phyloP scores from a whole-genome alignment of 2,329 filamentous ascomycete species.

The Neonectria punicea region DNA sequence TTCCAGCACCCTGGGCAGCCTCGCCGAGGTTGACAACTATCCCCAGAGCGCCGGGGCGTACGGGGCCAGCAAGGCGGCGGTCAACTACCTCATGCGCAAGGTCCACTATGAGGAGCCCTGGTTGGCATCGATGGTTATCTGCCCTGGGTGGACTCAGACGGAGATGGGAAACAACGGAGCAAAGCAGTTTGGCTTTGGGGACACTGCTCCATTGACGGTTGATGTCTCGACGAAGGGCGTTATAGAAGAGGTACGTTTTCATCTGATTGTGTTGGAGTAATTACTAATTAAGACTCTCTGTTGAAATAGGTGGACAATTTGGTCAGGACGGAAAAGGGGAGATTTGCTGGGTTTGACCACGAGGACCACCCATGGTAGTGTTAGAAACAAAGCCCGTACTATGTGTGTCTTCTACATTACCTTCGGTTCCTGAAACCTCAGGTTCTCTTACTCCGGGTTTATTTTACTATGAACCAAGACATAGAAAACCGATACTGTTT shows the following conservation, averaged over 20 bases:
- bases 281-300: background rate
- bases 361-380: background rate
- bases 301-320: background rate
- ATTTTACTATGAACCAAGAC: too few relatives aligned
- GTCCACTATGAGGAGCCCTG: background rate
- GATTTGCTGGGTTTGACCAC: background rate
- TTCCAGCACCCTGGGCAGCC: background rate
- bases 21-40: background rate
- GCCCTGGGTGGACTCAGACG: background rate
- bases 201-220: background rate
- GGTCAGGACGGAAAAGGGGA: background rate
- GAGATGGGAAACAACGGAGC: background rate
- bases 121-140: background rate
- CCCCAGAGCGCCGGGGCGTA: background rate
- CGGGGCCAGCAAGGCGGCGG: background rate
- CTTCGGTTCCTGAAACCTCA: background rate
- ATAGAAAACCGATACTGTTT: too few relatives aligned
- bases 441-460: too few relatives aligned
- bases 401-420: background rate
- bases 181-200: background rate
- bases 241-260: background rate
- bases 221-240: background rate
- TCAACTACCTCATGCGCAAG: background rate
- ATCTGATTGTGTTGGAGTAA: too few relatives aligned
- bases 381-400: background rate